Base-by-base conservation (phyloP, 2,329 filamentous ascomycete species). In the Nothomitra cinnamomea region DNA sequence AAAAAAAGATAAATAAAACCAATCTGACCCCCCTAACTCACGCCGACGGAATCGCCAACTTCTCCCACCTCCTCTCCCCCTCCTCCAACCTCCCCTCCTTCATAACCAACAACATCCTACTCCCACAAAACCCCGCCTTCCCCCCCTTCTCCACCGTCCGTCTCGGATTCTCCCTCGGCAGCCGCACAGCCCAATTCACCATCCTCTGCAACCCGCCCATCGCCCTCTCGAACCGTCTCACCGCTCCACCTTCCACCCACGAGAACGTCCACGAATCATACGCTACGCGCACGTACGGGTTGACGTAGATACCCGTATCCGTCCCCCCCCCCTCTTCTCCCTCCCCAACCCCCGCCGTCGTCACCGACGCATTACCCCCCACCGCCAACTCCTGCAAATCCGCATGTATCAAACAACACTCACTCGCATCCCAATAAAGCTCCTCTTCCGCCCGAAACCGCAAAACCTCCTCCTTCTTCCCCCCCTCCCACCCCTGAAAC, bases 201-300 rank as follows among this genome's bases (percentile, higher is more conserved):
- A 85, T 62, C 25, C 70, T 67, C 60, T 87, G 81, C 2, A 78
- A 70, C 2, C 76, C 64, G 0, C 72, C 70, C 57, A 83, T 80
- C 0, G 87, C 69, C 3, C 77, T 70, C 64, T 88, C 84, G 60
- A 83, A 81, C 12, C 79, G 76, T 55, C 77, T 76, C 3, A 77
- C 75, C 10, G n/a, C 15, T 25, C 80, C 66, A 1, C 71, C 67
- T 41, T 41, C 43, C 5, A 25, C 22, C 22, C 21, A 32, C 4
- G 28, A 32, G 28, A 32, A 32, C 28, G 28, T 32, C 28, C 28
- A 32, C 28, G 47, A 2, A 7, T 53, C 41, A 32, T 55, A 55
- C 1, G 28, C 54, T 10, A 54, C 52, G 22, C 54, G 51, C 1
- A 55, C 52, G 35, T 10, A 21, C 17, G 54, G 54, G 32, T 55